Base-by-base conservation (phyloP, 73 alveolate species). In the Paramecium pentaurelia region DNA sequence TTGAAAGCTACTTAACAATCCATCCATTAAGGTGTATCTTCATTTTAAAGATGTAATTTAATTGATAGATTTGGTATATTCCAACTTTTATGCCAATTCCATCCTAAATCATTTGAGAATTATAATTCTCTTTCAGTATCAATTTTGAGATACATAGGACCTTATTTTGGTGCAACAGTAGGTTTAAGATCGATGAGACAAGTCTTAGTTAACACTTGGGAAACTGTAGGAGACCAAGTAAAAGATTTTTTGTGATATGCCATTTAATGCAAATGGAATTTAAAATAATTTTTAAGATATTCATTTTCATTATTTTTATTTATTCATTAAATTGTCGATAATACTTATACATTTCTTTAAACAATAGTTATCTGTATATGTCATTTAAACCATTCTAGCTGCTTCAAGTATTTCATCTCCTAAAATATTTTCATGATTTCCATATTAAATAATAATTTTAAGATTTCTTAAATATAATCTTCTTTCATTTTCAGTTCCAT, bases 31-130 rank as follows among this genome's bases (percentile, higher is more conserved):
- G 73, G 22, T 18, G 28, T 22, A n/a, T 40, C 27, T 37, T 34
- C 45, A 7, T 44, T 27, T 18, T 40, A 20, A 20, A 77, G 42
- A 0, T 77, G 18, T 16, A 77, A 16, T 77, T 77, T 77, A 44
- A 94, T 73, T 18, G 97, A 94, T 58, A 94, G 68, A 42, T 94
- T 94, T 16, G 97, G 97, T 2, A 94, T 93, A 68, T 94, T 94
- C 97, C 97, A 94, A 47, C 94, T 73, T 85, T 94, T 94, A 68
- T 94, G 97, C 97, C 97, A 94, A 58, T 93, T 94, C 97, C 97
- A 94, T 8, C 94, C 90, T 8, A 75, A 58, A 14, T 86, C 93
- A 45, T 83, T 93, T 45, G 94, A 92, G 58, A 71, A 49, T 58
- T 92, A 58, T 18, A 94, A 86, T 60, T 93, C 92, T 49, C 95